phyloP scores from a whole-genome alignment of 441 rosid species.

The Pelargonium cotyledonis region DNA sequence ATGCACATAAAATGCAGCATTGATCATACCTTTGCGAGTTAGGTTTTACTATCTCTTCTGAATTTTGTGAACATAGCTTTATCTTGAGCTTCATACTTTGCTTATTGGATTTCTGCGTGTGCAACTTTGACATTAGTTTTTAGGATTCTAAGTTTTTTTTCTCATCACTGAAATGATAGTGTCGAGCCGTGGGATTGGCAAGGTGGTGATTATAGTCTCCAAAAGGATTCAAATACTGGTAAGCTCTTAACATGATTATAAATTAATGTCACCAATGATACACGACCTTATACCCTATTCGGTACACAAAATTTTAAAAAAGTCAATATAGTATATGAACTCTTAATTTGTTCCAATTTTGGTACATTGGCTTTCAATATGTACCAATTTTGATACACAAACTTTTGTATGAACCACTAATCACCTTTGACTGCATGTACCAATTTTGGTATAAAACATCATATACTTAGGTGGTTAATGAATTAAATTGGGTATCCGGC shows the following conservation, averaged over 20 bases:
- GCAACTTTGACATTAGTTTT: not conserved
- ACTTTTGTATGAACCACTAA: too few species aligned
- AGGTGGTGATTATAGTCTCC: not conserved
- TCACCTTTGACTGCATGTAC: too few species aligned
- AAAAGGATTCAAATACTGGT: constrained; percentile 3
- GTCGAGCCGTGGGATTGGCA: constrained; percentile 2
- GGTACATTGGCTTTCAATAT: too few species aligned
- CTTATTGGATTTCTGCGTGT: not conserved
- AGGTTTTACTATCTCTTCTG: not conserved
- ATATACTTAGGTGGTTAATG: too few species aligned
- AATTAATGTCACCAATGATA: not conserved
- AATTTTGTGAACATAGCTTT: not conserved
- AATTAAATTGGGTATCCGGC: too few species aligned
- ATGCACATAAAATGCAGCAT: not conserved
- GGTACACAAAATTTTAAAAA: too few species aligned
- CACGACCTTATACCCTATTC: too few species aligned
- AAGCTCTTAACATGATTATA: not conserved
- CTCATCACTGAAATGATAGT: not conserved
- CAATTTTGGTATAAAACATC: too few species aligned
- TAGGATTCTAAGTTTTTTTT: not conserved
- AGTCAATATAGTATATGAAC: too few species aligned
- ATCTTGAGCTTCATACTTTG: not conserved
- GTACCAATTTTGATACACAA: too few species aligned
- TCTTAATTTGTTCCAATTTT: too few species aligned
- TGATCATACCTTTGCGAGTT: too few species aligned